phyloP scores from a whole-genome alignment of 2,329 filamentous ascomycete genomes.

The Colletotrichum sp. region DNA sequence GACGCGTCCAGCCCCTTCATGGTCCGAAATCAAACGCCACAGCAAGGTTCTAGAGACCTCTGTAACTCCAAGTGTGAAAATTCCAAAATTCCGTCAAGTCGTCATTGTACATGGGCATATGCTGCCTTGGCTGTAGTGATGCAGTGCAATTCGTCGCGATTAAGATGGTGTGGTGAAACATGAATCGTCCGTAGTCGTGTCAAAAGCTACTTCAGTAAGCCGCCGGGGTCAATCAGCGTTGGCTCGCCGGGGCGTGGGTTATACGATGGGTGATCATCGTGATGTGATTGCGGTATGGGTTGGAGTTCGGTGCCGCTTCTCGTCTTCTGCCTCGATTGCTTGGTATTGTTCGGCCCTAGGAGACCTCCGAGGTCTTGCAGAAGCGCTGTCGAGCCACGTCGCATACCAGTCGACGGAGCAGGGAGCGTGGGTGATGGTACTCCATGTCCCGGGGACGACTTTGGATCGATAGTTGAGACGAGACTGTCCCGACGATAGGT shows the following conservation, averaged over 20 bases:
- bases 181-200: neutral
- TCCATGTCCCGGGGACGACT: constrained; percentile 32
- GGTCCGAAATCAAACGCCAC: constrained; percentile 7
- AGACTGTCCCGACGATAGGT: constrained; percentile 45
- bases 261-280: constrained; percentile 33
- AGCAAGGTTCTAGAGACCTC: constrained; percentile 5
- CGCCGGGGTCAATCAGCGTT: constrained; percentile 43
- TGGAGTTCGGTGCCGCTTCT: constrained; percentile 49
- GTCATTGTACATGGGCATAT: constrained; percentile 12
- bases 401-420: constrained; percentile 49
- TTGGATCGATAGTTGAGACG: constrained; percentile 45
- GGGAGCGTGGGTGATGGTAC: constrained; percentile 48
- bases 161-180: neutral
- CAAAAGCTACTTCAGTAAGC: constrained; percentile 37
- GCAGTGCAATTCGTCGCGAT: neutral
- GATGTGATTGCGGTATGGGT: constrained; percentile 47
- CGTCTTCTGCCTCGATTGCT: constrained; percentile 32
- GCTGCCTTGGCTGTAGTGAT: neutral
- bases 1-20: neutral
- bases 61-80: constrained; percentile 2
- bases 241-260: constrained; percentile 34
- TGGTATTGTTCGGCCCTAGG: constrained; percentile 46
- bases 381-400: constrained; percentile 62
- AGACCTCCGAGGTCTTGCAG: constrained; percentile 64
- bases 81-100: neutral